Evolutionary conservation across 352 stramenopile species (phyloP), one percentile per base, ranked within the genome.

Genomic region (Globisporangium okanoganense): DNA sequence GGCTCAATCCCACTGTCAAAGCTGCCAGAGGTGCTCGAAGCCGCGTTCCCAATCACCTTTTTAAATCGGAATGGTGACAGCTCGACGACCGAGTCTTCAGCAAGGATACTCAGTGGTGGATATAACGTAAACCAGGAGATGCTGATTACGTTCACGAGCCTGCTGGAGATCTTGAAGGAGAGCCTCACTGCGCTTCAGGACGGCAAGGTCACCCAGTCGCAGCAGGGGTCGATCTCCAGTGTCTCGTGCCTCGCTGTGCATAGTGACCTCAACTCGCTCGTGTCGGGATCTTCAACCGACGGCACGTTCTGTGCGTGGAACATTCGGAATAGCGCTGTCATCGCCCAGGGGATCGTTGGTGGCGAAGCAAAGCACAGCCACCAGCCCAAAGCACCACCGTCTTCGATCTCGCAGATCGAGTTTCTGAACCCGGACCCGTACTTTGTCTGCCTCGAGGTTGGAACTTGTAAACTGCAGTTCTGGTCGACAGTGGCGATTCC

Each of bases 221-320:
- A 62, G n/a, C 29, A n/a, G n/a, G n/a, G 35, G 14, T 43, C 50
- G 2, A 31, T 65, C 4, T 52, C 64, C 0, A 56, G 57, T 4
- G 62, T 77, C 3, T 67, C 71, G 5, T 53, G 47, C n/a, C 70
- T 87, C 25, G 73, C 76, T 47, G 52, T 69, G 8, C 63, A 82
- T 41, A 38, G 48, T 3, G 52, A 69, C 6, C 43, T 71, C 8
- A 43, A 62, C 10, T 62, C 65, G 7, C 43, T 87, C 2, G 41
- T 81, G 20, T 72, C 75, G 7, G 60, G 66, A 2, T 85, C 73
- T 1, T 61, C 64, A 5, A 58, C 45, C 22, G 63, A 80, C 31
- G 62, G 56, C 0, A 71, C 55, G 0, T 82, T 85, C 44, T 85
- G 76, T 27, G 59, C 78, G 6, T 87, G 78, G 78, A 82, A 80